Base-by-base conservation (phyloP, 352 stramenopile genomes). In the Pythium rishiriense region DNA sequence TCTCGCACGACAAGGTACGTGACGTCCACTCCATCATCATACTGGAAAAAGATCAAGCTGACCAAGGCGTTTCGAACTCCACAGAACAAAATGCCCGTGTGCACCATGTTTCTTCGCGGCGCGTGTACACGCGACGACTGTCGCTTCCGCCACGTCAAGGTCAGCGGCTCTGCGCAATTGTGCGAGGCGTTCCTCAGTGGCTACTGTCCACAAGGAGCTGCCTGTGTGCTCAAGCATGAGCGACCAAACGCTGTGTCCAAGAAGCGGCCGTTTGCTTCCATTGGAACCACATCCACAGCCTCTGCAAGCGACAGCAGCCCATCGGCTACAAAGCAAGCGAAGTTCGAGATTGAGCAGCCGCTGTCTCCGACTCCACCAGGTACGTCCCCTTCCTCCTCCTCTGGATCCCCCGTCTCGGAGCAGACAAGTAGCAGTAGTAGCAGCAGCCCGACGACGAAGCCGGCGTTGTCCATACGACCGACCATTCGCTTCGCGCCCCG, bases 81-180 rank as follows among this genome's bases (percentile, higher is more conserved):
- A 14, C 49, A 93, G 83, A 93, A 90, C 69, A 93, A 93, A 75
- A 86, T 90, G 71, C 85, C 83, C 0, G 85, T 92, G 58, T 94
- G 85, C 58, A 81, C 74, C 58, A 72, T 91, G 71, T 94, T 94
- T 56, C 75, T 94, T 2, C 79, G 82, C 47, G 85, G 85, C 51
- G 56, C 71, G 21, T 94, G 85, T 57, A 86, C 82, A 9, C 83
- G 83, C 49, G 85, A 93, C 53, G 71, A 73, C 55, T 94, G 85
- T 57, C 87, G 79, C 25, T 94, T 91, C 59, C 83, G 77, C 28
- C 85, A 94, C 58, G 81, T 94, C 19, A 94, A 94, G 72, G 85
- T 94, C 41, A 92, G 74, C 63, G 68, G 67, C 24, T 78, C 70
- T 25, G 85, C 85, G 2, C 69, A 74, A n/a, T 37, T 89, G 7